Evolutionary conservation across 2,329 filamentous ascomycete genomes (phyloP).

Genomic region (Xylaria polymorpha): DNA sequence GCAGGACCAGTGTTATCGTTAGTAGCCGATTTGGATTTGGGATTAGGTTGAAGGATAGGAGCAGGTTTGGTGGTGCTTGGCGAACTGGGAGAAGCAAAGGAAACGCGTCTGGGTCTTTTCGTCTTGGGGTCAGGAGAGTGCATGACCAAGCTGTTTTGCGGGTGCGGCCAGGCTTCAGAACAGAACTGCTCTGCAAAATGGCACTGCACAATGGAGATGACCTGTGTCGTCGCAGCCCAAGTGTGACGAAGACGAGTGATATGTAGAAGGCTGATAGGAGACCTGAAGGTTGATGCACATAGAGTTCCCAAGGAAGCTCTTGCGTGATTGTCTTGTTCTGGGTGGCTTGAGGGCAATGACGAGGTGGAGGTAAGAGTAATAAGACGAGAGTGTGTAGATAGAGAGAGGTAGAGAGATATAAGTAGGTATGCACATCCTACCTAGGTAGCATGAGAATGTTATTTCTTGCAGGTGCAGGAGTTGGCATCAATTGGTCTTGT

Average conservation of each 20-base stretch:
- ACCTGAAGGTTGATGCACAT: not conserved
- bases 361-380: not conserved
- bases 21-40: slow-evolving; percentile 1
- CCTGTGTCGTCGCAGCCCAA: not conserved
- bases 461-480: not conserved
- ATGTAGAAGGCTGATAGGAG: not conserved
- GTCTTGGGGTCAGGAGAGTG: slow-evolving; percentile 4
- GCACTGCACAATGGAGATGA: not conserved
- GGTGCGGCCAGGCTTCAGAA: slow-evolving; percentile 1
- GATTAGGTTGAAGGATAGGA: not conserved
- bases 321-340: not conserved
- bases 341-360: not conserved
- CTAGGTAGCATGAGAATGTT: slow-evolving; percentile 6
- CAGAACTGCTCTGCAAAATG: not conserved
- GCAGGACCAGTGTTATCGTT: slow-evolving; percentile 10
- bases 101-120: slow-evolving; percentile 34
- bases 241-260: not conserved
- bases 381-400: not conserved
- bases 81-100: slow-evolving; percentile 25
- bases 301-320: not conserved
- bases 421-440: not conserved
- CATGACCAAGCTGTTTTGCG: slow-evolving; percentile 15
- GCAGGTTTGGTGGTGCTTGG: slow-evolving; percentile 5
- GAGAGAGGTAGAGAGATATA: slow-evolving; percentile 3
- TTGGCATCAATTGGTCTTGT: not conserved